Conservation (phyloP, 2,329 filamentous ascomycete genomes). For the Apiospora kogelbergensis region DNA sequence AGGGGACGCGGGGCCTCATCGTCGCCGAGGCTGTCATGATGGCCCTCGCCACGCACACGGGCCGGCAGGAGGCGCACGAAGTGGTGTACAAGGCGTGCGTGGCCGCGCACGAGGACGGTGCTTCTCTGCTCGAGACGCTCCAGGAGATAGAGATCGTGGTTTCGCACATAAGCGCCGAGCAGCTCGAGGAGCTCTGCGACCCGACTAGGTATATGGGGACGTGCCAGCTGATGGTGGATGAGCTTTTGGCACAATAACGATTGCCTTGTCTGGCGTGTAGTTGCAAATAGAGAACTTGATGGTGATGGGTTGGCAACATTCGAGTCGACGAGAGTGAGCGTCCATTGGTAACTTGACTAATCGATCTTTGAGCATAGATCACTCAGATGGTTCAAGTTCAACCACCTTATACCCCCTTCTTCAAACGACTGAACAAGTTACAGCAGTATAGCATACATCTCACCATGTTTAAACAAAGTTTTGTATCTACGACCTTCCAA, state of each 20-base stretch:
- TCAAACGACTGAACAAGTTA: no score
- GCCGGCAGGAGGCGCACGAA: slow-evolving; percentile 54
- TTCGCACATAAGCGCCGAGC: slow-evolving; percentile 32
- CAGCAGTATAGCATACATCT: no score
- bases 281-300: neutral
- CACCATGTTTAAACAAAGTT: no score
- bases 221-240: slow-evolving; percentile 29
- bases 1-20: slow-evolving; percentile 52
- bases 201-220: slow-evolving; percentile 43
- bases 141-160: slow-evolving; percentile 39
- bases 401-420: no score
- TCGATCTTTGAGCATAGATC: no score
- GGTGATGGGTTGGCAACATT: no score
- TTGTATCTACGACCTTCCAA: no score
- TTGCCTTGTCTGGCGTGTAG: no score
- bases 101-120: slow-evolving; percentile 44
- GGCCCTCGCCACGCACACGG: slow-evolving; percentile 52
- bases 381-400: no score
- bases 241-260: slow-evolving; percentile 1
- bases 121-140: slow-evolving; percentile 43
- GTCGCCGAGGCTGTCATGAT: slow-evolving; percentile 63
- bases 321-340: no score
- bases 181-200: slow-evolving; percentile 18
- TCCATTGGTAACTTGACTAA: no score
- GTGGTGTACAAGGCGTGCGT: slow-evolving; percentile 56